Conservation (phyloP, 129 eudicot species). For the Gnaphalium uliginosum region DNA sequence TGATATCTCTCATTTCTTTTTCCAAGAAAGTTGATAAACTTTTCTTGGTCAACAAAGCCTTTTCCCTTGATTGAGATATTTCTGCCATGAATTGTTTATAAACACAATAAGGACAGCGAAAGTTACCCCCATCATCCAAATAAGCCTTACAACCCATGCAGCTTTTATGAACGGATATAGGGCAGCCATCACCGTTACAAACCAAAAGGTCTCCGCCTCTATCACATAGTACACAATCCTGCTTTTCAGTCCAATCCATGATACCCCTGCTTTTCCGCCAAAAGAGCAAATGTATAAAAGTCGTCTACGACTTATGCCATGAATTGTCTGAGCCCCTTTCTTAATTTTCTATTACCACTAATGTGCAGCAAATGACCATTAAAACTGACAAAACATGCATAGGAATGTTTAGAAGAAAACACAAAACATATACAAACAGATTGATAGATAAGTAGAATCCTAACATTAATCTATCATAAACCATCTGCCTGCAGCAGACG, state of each 20-base stretch:
- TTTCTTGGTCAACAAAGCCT: constrained; percentile 48
- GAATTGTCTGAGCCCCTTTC: background rate
- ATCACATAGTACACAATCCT: constrained; percentile 53
- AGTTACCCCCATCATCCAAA: constrained; percentile 47
- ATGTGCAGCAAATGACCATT: background rate
- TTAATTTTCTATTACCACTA: background rate
- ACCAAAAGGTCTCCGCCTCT: constrained; percentile 55
- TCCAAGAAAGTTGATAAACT: constrained; percentile 46
- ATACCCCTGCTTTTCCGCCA: background rate
- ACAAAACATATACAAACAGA: background rate
- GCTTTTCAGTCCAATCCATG: constrained; percentile 50
- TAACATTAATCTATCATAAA: background rate
- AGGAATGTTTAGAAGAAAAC: background rate
- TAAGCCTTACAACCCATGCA: constrained; percentile 61
- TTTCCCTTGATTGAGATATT: constrained; percentile 27
- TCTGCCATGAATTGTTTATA: constrained; percentile 41
- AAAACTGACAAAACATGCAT: constrained; percentile 12
- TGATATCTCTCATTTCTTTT: constrained; percentile 21
- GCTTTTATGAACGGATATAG: constrained; percentile 52
- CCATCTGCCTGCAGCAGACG: too few relatives aligned
- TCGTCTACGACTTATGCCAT: background rate
- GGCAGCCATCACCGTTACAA: constrained; percentile 61
- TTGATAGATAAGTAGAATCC: background rate
- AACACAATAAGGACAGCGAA: constrained; percentile 66
- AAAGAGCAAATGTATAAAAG: background rate